These are phyloP conservation scores for Debaryomycetaceae sp. DNA, from an alignment of 1,139 yeast species.

Conservation along the genomic window DNA sequence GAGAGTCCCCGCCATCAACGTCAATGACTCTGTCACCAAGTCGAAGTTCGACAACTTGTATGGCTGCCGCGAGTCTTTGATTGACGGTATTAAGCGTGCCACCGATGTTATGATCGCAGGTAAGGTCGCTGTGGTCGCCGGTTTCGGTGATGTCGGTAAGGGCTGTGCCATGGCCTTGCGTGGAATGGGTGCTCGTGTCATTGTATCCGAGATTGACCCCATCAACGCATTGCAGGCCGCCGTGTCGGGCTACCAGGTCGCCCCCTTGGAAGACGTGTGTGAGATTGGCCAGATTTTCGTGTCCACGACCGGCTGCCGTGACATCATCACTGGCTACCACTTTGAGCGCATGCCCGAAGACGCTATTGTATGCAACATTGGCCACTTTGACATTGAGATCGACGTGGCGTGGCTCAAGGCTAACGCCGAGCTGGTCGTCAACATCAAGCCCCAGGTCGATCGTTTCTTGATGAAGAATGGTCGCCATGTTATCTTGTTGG, in stretches of 20 bases:
- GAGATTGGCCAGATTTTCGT: constrained; percentile 94
- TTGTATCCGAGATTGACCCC: constrained; percentile 97
- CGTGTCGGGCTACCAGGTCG: constrained; percentile 97
- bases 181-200: constrained; percentile 99
- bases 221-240: constrained; percentile 99
- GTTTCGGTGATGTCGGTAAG: constrained; percentile 99
- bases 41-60: constrained; percentile 98
- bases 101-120: constrained; percentile 99
- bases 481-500: constrained; percentile 90
- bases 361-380: constrained; percentile 99
- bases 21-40: constrained; percentile 98
- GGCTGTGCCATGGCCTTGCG: constrained; percentile 99
- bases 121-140: constrained; percentile 98
- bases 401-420: constrained; percentile 98
- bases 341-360: constrained; percentile 95
- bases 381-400: constrained; percentile 98
- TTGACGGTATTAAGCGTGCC: constrained; percentile 99
- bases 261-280: constrained; percentile 93
- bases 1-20: constrained; percentile 99
- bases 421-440: constrained; percentile 80
- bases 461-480: constrained; percentile 87
- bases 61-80: constrained; percentile 98
- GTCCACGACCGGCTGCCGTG: constrained; percentile 99
- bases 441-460: constrained; percentile 99
- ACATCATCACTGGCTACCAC: constrained; percentile 85